Conservation (phyloP, 208 protist genomes). For the Leptomonas seymouri region DNA sequence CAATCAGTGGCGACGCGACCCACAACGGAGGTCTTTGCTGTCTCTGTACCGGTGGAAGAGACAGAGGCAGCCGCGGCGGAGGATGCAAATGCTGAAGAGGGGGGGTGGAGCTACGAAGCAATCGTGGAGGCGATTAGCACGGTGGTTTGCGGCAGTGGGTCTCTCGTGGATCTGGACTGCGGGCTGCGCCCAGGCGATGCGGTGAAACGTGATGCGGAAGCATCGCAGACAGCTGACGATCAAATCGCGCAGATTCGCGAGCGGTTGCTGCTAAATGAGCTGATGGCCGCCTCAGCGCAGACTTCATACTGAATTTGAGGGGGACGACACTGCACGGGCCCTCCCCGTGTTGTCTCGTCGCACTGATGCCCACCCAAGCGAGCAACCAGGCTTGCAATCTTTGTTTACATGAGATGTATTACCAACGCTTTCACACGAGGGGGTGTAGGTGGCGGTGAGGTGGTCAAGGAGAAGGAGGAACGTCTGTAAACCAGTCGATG, state of each 20-base stretch:
- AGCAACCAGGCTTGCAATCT: no score
- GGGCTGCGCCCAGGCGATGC: slow-evolving; percentile 26
- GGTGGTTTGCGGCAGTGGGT: slow-evolving; percentile 29
- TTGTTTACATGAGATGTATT: no score
- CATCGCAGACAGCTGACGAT: slow-evolving; percentile 6
- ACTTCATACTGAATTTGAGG: neutral
- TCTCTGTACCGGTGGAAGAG: slow-evolving; percentile 18
- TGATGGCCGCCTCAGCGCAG: slow-evolving; percentile 17
- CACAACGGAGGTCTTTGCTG: slow-evolving; percentile 47
- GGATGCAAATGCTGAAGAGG: neutral
- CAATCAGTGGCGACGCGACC: slow-evolving; percentile 28
- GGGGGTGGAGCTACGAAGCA: slow-evolving; percentile 3
- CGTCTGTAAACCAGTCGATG: no score
- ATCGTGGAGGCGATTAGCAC: slow-evolving; percentile 42
- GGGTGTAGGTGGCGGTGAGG: no score
- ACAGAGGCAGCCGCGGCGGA: neutral
- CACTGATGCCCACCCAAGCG: no score
- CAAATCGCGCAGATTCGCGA: slow-evolving; percentile 43
- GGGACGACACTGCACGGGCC: no score
- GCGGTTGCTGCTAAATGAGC: slow-evolving; percentile 58
- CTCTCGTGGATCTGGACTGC: slow-evolving; percentile 49
- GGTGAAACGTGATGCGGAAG: slow-evolving; percentile 13
- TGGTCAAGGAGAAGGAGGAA: no score
- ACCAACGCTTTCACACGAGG: no score
- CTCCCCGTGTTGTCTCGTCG: no score